Conservation (phyloP, 306 rosid species). For the Dicorynia guianensis region DNA sequence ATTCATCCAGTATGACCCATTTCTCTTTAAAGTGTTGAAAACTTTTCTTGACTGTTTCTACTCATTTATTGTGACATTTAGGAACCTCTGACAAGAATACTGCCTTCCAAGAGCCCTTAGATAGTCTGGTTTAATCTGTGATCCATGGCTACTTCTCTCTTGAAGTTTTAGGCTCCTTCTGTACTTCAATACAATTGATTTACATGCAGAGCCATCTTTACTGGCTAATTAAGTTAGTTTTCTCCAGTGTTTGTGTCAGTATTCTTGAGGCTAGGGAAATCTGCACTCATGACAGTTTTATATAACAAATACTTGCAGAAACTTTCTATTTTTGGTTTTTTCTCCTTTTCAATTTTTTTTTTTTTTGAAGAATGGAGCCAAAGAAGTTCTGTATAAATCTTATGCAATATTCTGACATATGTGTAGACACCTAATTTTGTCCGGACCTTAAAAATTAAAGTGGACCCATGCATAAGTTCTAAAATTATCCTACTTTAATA, state of each 20-base stretch:
- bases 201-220: conserved; percentile 24
- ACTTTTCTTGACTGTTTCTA: conserved; percentile 27
- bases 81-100: conserved; percentile 27
- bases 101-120: conserved; percentile 22
- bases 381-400: conserved; percentile 7
- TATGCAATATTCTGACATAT: conserved; percentile 13
- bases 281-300: background rate
- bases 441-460: too few relatives aligned
- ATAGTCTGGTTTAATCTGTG: conserved; percentile 1
- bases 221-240: background rate
- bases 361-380: conserved; percentile 9
- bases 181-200: conserved; percentile 5
- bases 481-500: too few relatives aligned
- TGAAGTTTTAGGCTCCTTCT: background rate
- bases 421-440: too few relatives aligned
- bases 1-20: conserved; percentile 69
- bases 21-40: conserved; percentile 33
- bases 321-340: conserved; percentile 22
- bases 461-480: too few relatives aligned
- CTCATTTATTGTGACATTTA: conserved; percentile 4
- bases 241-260: background rate
- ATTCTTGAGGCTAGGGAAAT: background rate
- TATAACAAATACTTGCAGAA: background rate
- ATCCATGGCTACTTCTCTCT: conserved; percentile 14
- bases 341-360: conserved; percentile 3